Conservation (phyloP, 2,329 filamentous ascomycete species). For the Pseudogymnoascus sp. region DNA sequence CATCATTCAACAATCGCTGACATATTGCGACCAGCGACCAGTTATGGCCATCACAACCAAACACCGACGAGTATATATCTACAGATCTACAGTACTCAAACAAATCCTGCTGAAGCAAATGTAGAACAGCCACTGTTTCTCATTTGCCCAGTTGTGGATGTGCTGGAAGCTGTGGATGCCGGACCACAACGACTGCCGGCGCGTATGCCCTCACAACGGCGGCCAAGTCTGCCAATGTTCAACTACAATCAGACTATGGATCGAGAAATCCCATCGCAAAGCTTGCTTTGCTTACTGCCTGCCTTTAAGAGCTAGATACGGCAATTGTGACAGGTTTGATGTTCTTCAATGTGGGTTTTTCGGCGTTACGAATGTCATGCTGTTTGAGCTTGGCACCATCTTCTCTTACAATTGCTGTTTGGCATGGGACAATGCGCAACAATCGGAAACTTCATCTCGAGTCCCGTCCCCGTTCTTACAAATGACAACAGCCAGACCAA, state of each 20-base stretch:
- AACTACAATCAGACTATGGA: not conserved
- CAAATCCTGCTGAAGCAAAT: not conserved
- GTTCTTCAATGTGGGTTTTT: not conserved
- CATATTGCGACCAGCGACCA: not conserved
- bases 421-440: not conserved
- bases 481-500: not conserved
- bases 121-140: conserved; percentile 1
- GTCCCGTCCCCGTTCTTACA: not conserved
- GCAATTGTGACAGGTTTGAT: not conserved
- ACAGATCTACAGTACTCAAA: not conserved
- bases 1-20: not conserved
- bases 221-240: not conserved
- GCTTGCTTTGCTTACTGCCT: not conserved
- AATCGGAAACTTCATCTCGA: conserved; percentile 3
- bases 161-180: not conserved
- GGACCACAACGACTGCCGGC: not conserved
- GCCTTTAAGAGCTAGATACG: not conserved
- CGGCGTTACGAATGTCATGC: not conserved
- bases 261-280: not conserved
- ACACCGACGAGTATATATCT: not conserved
- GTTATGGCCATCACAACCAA: not conserved
- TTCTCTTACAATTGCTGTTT: not conserved
- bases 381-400: not conserved
- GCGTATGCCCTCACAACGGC: not conserved
- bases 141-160: not conserved